These are phyloP conservation scores for Tremella mesenterica DNA, from an alignment of 768 basidiomycete species.

Conservation along the genomic window DNA sequence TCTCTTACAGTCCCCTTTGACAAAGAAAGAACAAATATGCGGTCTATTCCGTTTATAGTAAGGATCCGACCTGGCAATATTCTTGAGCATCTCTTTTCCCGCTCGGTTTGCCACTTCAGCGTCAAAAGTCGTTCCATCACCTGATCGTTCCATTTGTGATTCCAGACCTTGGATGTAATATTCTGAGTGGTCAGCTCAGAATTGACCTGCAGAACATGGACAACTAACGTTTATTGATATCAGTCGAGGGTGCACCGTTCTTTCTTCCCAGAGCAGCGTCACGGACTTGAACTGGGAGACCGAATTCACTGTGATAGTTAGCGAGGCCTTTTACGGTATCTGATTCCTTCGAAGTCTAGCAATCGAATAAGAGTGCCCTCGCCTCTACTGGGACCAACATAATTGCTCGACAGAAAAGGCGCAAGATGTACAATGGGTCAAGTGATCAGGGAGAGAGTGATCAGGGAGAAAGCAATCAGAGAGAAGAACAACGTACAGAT, in stretches of 20 bases:
- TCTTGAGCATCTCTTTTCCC: conserved; percentile 94
- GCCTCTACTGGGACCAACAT: no score
- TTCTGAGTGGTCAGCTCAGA: conserved; percentile 3
- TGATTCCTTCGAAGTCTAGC: no score
- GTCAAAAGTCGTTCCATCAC: conserved; percentile 30
- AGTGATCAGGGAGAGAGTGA: no score
- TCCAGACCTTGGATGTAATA: neutral
- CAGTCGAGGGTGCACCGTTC: conserved; percentile 85
- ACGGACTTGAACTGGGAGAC: conserved; percentile 89
- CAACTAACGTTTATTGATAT: conserved; percentile 66
- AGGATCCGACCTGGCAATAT: conserved; percentile 86
- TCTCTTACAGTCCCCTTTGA: conserved; percentile 87
- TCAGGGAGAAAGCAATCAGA: neutral
- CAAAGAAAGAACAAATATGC: conserved; percentile 88
- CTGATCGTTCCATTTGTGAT: conserved; percentile 50
- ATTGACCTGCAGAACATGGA: neutral
- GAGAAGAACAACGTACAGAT: conserved; percentile 50
- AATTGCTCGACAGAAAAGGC: no score
- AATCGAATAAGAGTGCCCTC: no score
- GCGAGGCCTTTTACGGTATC: no score
- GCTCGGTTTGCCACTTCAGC: conserved; percentile 56
- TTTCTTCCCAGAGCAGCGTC: conserved; percentile 80
- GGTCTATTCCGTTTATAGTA: conserved; percentile 95
- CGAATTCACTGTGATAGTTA: conserved; percentile 57
- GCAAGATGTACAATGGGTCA: no score